These are phyloP conservation scores for Diospyros lotus DNA, from an alignment of 148 eudicot genomes.

Conservation along the genomic window DNA sequence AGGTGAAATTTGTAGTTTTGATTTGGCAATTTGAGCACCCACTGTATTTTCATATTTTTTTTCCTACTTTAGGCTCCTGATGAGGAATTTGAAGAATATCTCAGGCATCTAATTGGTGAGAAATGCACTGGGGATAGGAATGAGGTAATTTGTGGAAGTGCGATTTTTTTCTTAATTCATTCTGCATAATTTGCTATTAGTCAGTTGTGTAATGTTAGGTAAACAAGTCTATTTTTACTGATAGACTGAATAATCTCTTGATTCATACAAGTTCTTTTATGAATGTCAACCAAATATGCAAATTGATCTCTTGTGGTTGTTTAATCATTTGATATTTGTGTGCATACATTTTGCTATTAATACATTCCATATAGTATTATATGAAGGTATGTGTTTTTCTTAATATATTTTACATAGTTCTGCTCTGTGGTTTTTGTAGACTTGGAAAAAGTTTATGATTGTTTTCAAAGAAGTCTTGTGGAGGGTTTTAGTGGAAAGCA, in stretches of 20 bases:
- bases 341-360: too few species aligned
- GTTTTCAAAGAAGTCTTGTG: too few species aligned
- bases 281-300: neutral
- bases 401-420: too few species aligned
- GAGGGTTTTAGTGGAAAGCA: too few species aligned
- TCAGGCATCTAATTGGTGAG: slow-evolving; percentile 57
- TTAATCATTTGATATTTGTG: neutral
- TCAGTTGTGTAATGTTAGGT: neutral
- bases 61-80: slow-evolving; percentile 73
- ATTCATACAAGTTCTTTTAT: neutral
- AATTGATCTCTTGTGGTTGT: neutral
- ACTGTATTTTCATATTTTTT: neutral
- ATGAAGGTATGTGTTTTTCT: too few species aligned
- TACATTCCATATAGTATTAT: too few species aligned
- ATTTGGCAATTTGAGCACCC: slow-evolving; percentile 2
- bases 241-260: neutral
- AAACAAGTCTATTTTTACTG: neutral
- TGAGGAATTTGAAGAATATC: slow-evolving; percentile 95
- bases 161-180: neutral
- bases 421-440: too few species aligned
- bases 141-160: slow-evolving; percentile 47
- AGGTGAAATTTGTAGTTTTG: neutral
- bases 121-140: slow-evolving; percentile 73
- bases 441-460: too few species aligned
- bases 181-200: neutral